Conservation (phyloP, 768 basidiomycete species). For the Candolleomyces eurysporus region DNA sequence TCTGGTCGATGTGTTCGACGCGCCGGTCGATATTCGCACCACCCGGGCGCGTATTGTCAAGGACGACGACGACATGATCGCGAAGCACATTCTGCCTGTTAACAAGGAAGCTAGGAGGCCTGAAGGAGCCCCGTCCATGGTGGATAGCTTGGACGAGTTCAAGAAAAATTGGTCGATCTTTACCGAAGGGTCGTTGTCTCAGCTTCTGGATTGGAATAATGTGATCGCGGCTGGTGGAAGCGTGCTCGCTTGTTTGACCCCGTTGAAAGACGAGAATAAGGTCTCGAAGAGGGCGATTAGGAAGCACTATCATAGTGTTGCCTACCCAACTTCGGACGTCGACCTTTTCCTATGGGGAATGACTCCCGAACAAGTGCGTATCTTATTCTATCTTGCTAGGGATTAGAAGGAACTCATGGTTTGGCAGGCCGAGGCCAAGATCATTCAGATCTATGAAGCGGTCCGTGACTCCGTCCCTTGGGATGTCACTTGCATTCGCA, state of each 20-base stretch:
- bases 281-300: slow-evolving; percentile 54
- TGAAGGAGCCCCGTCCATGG: slow-evolving; percentile 51
- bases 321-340: slow-evolving; percentile 61
- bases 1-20: slow-evolving; percentile 57
- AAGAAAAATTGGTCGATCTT: slow-evolving; percentile 64
- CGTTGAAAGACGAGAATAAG: slow-evolving; percentile 47
- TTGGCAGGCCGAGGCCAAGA: slow-evolving; percentile 55
- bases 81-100: slow-evolving; percentile 56
- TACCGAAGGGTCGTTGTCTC: slow-evolving; percentile 58
- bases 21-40: slow-evolving; percentile 44
- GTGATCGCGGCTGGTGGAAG: slow-evolving; percentile 62
- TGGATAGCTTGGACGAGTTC: slow-evolving; percentile 52
- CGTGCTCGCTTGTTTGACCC: slow-evolving; percentile 55
- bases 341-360: slow-evolving; percentile 64
- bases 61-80: slow-evolving; percentile 35
- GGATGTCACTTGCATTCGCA: slow-evolving; percentile 66
- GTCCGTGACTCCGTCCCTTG: slow-evolving; percentile 65
- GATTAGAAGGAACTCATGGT: neutral
- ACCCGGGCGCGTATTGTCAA: slow-evolving; percentile 48
- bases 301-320: slow-evolving; percentile 53
- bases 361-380: slow-evolving; percentile 47
- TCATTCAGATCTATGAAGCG: slow-evolving; percentile 56
- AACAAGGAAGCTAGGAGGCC: slow-evolving; percentile 39
- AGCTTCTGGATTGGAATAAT: slow-evolving; percentile 60
- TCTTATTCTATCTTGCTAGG: neutral